Conservation (phyloP, 2,329 filamentous ascomycete species). For the Chalara sp. region DNA sequence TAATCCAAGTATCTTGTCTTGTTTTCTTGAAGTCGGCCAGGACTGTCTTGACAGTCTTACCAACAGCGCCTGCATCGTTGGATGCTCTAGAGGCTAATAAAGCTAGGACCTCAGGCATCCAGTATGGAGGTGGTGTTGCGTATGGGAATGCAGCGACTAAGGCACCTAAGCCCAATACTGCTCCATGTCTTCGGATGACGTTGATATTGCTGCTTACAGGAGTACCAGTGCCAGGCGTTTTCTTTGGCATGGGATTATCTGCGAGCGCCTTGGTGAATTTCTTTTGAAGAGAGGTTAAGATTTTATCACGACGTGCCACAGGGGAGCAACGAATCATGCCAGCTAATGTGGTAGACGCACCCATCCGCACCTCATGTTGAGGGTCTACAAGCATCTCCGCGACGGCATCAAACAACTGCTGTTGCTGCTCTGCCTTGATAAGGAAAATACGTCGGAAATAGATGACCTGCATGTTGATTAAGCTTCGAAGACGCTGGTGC, state of each 20-base stretch:
- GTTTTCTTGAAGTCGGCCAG: constrained; percentile 99
- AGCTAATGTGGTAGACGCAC: constrained; percentile 85
- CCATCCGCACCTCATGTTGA: constrained; percentile 89
- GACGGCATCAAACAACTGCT: constrained; percentile 83
- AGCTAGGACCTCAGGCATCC: constrained; percentile 91
- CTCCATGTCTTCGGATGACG: constrained; percentile 78
- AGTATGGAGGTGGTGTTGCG: constrained; percentile 79
- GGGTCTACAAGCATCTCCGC: constrained; percentile 87
- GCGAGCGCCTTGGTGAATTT: constrained; percentile 74
- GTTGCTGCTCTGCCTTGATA: constrained; percentile 66
- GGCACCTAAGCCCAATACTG: constrained; percentile 83
- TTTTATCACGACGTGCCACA: constrained; percentile 65
- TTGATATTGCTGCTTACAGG: constrained; percentile 66
- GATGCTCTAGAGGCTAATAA: constrained; percentile 79
- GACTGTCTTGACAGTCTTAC: constrained; percentile 90
- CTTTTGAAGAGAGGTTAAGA: constrained; percentile 67
- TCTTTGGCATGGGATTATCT: constrained; percentile 83
- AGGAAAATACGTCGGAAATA: constrained; percentile 96
- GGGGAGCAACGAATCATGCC: constrained; percentile 98
- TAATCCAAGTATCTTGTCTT: constrained; percentile 95
- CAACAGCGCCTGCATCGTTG: constrained; percentile 83
- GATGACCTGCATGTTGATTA: constrained; percentile 98
- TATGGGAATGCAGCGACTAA: constrained; percentile 96
- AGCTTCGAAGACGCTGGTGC: constrained; percentile 90
- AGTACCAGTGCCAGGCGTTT: constrained; percentile 58